Evolutionary conservation across 768 basidiomycete genomes (phyloP), one percentile per base, ranked within the genome.

Genomic region (Cystobasidium tubakii): DNA sequence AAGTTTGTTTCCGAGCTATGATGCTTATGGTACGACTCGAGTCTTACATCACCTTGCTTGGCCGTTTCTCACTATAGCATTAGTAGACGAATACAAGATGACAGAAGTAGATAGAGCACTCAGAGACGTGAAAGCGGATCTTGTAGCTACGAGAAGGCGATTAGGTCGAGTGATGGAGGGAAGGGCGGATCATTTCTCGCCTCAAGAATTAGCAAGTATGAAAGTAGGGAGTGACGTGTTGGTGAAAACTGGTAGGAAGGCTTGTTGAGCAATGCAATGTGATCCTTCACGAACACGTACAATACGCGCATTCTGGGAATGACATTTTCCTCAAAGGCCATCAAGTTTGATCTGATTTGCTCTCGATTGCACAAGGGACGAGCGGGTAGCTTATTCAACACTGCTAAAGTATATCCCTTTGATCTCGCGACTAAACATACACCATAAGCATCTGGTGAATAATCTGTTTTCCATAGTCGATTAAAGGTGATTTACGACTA

Each of bases 71-170:
- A 31, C 13, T 60, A 6, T 21, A 29, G 57, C 63, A 42, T 6
- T 17, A 4, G 31, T 23, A 29, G 63, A 46, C 25, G 34, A 42
- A n/a, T 27, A 65, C 39, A 27, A 43, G 13, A 27, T 46, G 63
- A 27, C 39, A 21, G 66, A 69, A 53, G 34, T 54, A 23, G 66
- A 69, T 9, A 23, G 66, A 29, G 31, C 66, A 31, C 44, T 69
- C 7, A 54, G 66, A 50, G 66, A 69, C 7, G 36, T 43, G 7
- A 46, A 54, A 39, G 46, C 46, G 19, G 66, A 69, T 34, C 66
- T 69, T 21, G 36, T 7, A 3, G 44, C 66, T 15, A 36, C 66
- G n/a, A 9, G 50, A 27, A 2, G 39, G 27, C 39, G 66, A 19
- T 43, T 69, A 23, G 66, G 66, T 10, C 7, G n/a, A 50, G n/a